Base-by-base conservation (phyloP, 2,329 filamentous ascomycete species). In the Paracamarosporium sp. region DNA sequence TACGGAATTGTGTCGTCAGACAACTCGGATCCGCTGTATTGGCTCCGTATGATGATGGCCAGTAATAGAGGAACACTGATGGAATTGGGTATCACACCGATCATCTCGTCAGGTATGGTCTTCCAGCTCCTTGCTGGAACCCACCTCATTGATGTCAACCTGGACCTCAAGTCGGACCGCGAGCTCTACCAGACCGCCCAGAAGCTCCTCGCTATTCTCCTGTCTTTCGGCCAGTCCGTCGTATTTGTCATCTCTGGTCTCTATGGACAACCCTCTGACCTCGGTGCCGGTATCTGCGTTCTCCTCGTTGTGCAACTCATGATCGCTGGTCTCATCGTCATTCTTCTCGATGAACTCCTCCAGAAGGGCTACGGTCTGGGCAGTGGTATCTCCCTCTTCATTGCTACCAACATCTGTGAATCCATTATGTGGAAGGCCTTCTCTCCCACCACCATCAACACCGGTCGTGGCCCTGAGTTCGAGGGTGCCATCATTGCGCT, bases 371-470 rank as follows among this genome's bases (percentile, higher is more conserved):
- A 99, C 76, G 95, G 95, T 81, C 90, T 99, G 65, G 95, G 95
- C 81, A 96, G 92, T 77, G 95, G 95, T 82, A 99, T 99, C 79
- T 98, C 94, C 46, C 91, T 99, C 65, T 99, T 99, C 87, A 99
- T 99, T 78, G 95, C 95, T 68, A 99, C 95, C 84, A 98, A 98
- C 87, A 98, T 99, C 76, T 99, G 95, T 91, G 95, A 99, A 86
- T 97, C 94, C 56, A 99, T 99, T 80, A 91, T 99, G 83, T 99
- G 95, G 95, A 97, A 97, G 87, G 95, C 96, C 51, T 98, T 99
- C 86, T 98, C 94, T 52, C 96, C 96, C 56, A 98, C 93, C 60
- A 98, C 95, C 77, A 96, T 98, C 84, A 99, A 99, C 87, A 99
- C 96, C 67, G 95, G 95, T 69, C 93, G 95, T 86, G 95, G 95